Conservation (phyloP, 208 protist species). For the Leishmania braziliensis region DNA sequence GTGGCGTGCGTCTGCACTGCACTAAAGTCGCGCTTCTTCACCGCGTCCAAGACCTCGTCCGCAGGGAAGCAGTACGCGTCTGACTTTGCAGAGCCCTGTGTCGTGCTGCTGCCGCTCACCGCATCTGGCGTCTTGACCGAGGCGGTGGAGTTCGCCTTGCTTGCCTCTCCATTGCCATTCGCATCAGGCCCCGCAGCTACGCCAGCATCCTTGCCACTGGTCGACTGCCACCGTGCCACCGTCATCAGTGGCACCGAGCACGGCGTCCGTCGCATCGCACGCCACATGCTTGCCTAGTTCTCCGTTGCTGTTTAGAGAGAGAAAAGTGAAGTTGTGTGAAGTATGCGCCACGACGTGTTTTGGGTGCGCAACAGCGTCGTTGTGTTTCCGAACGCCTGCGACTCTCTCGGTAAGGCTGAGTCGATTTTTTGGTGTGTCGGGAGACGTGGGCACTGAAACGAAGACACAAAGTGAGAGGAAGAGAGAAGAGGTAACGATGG, state of each 20-base stretch:
- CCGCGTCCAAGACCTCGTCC: constrained; percentile 56
- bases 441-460: background rate
- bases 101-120: background rate
- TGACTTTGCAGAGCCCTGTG: constrained; percentile 2
- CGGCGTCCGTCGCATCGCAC: background rate
- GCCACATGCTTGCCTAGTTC: background rate
- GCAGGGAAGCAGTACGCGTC: constrained; percentile 41
- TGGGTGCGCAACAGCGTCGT: background rate
- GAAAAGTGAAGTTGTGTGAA: background rate
- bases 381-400: background rate
- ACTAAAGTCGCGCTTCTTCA: constrained; percentile 68
- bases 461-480: too few relatives aligned
- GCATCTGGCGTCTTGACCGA: constrained; percentile 5
- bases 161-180: background rate
- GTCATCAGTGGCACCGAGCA: background rate
- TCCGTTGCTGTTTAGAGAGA: background rate
- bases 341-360: background rate
- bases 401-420: background rate
- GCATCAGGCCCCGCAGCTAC: background rate
- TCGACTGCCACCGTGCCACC: constrained; percentile 18
- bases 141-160: background rate
- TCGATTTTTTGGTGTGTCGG: background rate
- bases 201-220: constrained; percentile 8
- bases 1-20: constrained; percentile 63
- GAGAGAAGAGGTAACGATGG: background rate